Evolutionary conservation across 345 rosid species (phyloP).

Genomic region (Aquilaria malaccensis): DNA sequence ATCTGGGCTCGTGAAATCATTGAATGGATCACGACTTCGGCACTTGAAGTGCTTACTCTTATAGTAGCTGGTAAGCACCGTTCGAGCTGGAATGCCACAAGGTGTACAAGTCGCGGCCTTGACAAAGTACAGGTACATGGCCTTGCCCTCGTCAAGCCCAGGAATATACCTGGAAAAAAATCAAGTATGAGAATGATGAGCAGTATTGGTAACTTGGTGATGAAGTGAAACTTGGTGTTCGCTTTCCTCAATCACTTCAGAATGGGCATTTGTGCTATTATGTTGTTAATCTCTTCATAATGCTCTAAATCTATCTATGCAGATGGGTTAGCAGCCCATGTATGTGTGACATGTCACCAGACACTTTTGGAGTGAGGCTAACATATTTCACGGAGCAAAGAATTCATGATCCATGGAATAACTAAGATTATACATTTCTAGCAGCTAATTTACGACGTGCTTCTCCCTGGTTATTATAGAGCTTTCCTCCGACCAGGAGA

Average conservation of each 20-base stretch:
- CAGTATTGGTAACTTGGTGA: neutral
- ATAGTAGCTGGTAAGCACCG: slow-evolving; percentile 70
- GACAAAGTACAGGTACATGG: slow-evolving; percentile 56
- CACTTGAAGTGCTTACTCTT: slow-evolving; percentile 60
- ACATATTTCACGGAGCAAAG: too few relatives aligned
- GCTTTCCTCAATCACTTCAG: neutral
- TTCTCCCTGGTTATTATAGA: too few relatives aligned
- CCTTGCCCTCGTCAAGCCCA: slow-evolving; percentile 64
- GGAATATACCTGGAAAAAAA: slow-evolving; percentile 31
- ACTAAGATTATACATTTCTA: too few relatives aligned
- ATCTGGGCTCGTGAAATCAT: slow-evolving; percentile 52
- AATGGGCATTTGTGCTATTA: too few relatives aligned
- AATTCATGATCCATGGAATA: too few relatives aligned
- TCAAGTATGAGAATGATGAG: neutral
- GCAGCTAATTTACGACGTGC: too few relatives aligned
- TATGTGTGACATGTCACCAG: too few relatives aligned
- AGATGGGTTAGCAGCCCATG: too few relatives aligned
- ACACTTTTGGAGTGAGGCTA: too few relatives aligned
- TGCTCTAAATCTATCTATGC: too few relatives aligned
- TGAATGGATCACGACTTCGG: slow-evolving; percentile 38
- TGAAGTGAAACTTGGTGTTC: neutral
- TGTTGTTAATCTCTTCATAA: too few relatives aligned
- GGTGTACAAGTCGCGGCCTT: slow-evolving; percentile 61
- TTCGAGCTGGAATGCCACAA: slow-evolving; percentile 51
- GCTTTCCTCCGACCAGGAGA: too few relatives aligned